A percentile compares a stretch with the other conserved stretches of the same genome.
These are phyloP conservation scores for Spirogloea muscicola DNA, from an alignment of 139 green algal species.

Conservation along the genomic window DNA sequence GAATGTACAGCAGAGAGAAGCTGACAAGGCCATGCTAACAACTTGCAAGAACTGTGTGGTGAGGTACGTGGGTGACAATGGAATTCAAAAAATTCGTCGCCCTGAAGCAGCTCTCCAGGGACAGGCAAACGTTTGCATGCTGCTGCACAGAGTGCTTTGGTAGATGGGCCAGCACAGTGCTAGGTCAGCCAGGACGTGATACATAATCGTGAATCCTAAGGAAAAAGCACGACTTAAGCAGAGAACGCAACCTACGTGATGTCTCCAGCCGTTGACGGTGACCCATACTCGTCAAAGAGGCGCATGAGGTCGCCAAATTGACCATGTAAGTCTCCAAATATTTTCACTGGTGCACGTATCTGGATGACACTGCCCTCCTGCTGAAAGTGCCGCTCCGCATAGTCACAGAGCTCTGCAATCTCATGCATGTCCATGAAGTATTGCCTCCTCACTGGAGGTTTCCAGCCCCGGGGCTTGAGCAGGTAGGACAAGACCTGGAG, in stretches of 20 bases:
- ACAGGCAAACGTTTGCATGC: too few species aligned
- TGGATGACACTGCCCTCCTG: slow-evolving; percentile 74
- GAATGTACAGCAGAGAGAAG: too few species aligned
- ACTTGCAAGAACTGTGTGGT: too few species aligned
- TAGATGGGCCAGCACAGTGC: too few species aligned
- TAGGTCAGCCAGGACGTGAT: too few species aligned
- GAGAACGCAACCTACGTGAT: slow-evolving; percentile 93
- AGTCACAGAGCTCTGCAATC: slow-evolving; percentile 86
- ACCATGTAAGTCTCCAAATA: slow-evolving; percentile 98
- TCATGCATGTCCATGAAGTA: slow-evolving; percentile 73
- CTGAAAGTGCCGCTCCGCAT: slow-evolving; percentile 64
- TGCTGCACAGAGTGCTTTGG: too few species aligned
- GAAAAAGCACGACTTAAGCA: too few species aligned
- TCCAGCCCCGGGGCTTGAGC: slow-evolving; percentile 48
- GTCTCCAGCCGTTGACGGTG: slow-evolving; percentile 89
- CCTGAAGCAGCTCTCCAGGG: too few species aligned
- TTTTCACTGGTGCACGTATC: slow-evolving; percentile 84
- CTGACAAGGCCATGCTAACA: too few species aligned
- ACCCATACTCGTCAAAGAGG: slow-evolving; percentile 98
- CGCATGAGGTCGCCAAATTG: slow-evolving; percentile 99
- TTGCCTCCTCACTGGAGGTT: slow-evolving; percentile 66
- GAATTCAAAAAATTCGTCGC: too few species aligned
- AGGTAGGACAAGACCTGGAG: slow-evolving; percentile 71
- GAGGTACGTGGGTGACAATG: too few species aligned
- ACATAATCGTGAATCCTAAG: too few species aligned